Evolutionary conservation across 1,139 yeast genomes (phyloP), one percentile per base, ranked within the genome.

Genomic region (Sugiyamaella sp.): DNA sequence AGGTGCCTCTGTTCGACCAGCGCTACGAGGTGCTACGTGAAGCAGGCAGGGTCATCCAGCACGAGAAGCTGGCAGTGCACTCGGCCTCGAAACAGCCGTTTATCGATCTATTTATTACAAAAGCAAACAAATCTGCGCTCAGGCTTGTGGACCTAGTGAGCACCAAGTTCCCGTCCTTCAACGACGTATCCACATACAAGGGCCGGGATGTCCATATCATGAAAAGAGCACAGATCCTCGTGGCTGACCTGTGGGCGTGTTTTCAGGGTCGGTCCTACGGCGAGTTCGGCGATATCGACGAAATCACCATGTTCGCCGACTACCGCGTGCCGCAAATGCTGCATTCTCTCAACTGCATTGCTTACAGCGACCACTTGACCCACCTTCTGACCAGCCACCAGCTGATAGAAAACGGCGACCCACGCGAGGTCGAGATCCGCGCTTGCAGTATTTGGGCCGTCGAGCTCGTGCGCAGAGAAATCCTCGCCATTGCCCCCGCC

Each of bases 251-350:
- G 14, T 74, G 79, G 79, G 78, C 77, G 1, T 72, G 76, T 60
- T 75, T 74, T 53, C 60, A 71, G 24, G 74, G 74, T 22, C 14
- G 61, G 20, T 60, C 65, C 3, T 68, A 61, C 49, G 78, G 78
- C 6, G 49, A 53, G 19, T 75, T 74, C 52, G 32, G 55, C 17
- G 79, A 75, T 55, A 74, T 74, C 40, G 73, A 69, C 54, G 51
- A 61, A 21, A 62, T 74, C 44, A 74, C 78, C n/a, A 75, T 74
- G 79, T 75, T 74, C 64, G 78, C 78, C 10, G 78, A 74, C 58
- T 74, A 74, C 55, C 66, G 78, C 12, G 79, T 74, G 4, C 79
- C 78, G 1, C 78, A 75, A 57, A 74, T 74, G 9, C 65, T 75
- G 27, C 66, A 68, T 44, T 60, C 62, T 14, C 61, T 74, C 20